Evolutionary conservation across 805 yeast species (phyloP), one percentile per base, ranked within the genome.

Genomic region (Phaffomyces antillensis): DNA sequence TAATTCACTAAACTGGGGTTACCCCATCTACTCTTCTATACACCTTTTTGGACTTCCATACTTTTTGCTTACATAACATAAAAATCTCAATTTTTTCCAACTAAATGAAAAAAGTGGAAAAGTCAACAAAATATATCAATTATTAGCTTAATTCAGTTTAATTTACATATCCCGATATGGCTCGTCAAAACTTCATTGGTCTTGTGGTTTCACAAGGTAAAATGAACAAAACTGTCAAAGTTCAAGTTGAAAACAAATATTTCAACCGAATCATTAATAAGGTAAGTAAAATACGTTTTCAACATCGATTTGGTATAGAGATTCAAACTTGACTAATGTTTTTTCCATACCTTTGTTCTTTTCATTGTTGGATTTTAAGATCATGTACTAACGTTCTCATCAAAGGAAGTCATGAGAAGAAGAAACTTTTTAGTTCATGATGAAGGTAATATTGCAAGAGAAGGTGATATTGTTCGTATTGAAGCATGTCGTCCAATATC

Each of bases 151-250:
- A 5, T 20, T 20, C 23, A 20, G 23, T 4, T 20, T 20, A 20
- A 5, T 20, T 20, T 20, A 5, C 23, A 20, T 20, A 20, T 4
- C 23, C 23, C 5, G 52, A 41, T 13, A 88, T 87, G 96, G 91
- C 95, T 42, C 81, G 89, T 67, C 96, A 87, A 58, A 86, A 87
- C 61, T 87, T 90, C 60, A 69, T 88, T 40, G 99, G 99, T 39
- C 81, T 88, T 65, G 98, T 91, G 54, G 81, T 89, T 30, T 88
- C 96, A 41, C 97, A 90, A 61, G 98, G 98, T 37, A 88, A 88
- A 64, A 93, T 90, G 96, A 76, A 77, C 66, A 93, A 91, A 70
- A 91, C 98, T 46, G 89, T 91, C 51, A 90, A 89, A 68, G 97
- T 91, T 48, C 77, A 96, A 49, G 90, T 91, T 30, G 83, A 85